These are phyloP conservation scores for Fusarium veterinarium DNA, from an alignment of 2,329 filamentous ascomycete species.

Conservation along the genomic window DNA sequence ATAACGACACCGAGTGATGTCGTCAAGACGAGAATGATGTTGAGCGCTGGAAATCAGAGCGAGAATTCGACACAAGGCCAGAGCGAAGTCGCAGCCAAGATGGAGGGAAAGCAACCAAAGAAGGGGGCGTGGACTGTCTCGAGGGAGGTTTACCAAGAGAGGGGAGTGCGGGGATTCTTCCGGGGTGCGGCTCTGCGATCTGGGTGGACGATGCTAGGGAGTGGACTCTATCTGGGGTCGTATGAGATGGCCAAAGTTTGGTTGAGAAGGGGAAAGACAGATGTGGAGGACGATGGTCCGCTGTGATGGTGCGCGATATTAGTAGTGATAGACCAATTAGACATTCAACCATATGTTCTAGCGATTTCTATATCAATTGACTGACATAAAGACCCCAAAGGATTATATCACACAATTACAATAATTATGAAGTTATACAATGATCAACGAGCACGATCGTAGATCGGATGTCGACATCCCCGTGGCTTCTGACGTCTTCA, in stretches of 20 bases:
- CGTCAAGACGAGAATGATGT: constrained; percentile 90
- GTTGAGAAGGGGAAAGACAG: constrained; percentile 60
- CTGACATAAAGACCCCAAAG: not conserved
- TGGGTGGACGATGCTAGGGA: constrained; percentile 84
- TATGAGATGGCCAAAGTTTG: constrained; percentile 84
- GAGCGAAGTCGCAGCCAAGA: constrained; percentile 31
- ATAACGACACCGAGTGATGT: constrained; percentile 92
- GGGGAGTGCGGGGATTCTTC: constrained; percentile 80
- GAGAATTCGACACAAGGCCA: constrained; percentile 12
- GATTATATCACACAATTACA: not conserved
- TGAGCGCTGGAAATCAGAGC: constrained; percentile 62
- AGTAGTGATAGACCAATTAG: constrained; percentile 8
- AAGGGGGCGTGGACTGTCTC: constrained; percentile 69
- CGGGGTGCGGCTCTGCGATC: constrained; percentile 78
- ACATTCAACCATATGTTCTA: not conserved
- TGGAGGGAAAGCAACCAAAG: constrained; percentile 47
- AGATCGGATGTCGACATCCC: constrained; percentile 44
- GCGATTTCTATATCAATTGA: not conserved
- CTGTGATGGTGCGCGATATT: constrained; percentile 27
- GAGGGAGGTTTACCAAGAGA: constrained; percentile 71
- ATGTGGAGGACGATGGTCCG: constrained; percentile 52
- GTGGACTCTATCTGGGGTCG: constrained; percentile 85
- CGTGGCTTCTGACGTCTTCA: constrained; percentile 43
- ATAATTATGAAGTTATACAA: not conserved
- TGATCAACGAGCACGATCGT: constrained; percentile 18